Evolutionary conservation across 2,329 filamentous ascomycete genomes (phyloP).

Genomic region (Akanthomyces lecanii): DNA sequence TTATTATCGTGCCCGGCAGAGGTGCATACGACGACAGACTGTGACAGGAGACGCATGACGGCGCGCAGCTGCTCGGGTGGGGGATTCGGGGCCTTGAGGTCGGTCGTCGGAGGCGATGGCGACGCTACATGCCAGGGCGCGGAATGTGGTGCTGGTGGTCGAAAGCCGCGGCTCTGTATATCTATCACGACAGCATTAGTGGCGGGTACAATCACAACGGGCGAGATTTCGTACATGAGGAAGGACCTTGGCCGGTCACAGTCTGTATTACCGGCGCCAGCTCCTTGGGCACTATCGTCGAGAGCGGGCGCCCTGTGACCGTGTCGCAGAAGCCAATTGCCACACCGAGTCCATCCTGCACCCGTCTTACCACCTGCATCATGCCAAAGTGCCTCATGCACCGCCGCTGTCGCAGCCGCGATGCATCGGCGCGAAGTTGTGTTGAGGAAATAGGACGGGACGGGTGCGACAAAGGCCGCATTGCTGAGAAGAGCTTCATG

Average conservation of each 20-base stretch:
- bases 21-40: conserved; percentile 55
- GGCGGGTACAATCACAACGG: too few species aligned
- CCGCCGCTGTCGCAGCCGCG: not conserved
- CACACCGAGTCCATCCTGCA: conserved; percentile 15
- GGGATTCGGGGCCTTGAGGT: conserved; percentile 29
- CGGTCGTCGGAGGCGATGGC: conserved; percentile 31
- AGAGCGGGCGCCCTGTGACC: conserved; percentile 12
- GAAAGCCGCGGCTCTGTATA: conserved; percentile 9
- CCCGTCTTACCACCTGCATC: conserved; percentile 11
- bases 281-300: conserved; percentile 14
- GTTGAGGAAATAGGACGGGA: not conserved
- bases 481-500: conserved; percentile 12
- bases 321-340: conserved; percentile 15
- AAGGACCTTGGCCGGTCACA: not conserved
- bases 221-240: not conserved
- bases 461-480: conserved; percentile 6
- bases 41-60: conserved; percentile 50
- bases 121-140: conserved; percentile 29
- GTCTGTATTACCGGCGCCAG: conserved; percentile 13
- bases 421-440: not conserved
- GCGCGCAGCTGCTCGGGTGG: conserved; percentile 47
- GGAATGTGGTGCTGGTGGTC: conserved; percentile 1
- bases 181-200: not conserved
- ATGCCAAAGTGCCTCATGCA: conserved; percentile 9
- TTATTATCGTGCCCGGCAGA: conserved; percentile 31